Evolutionary conservation across 192 early-diverging fungal genomes (phyloP).

Genomic region (Coemansia sp.): DNA sequence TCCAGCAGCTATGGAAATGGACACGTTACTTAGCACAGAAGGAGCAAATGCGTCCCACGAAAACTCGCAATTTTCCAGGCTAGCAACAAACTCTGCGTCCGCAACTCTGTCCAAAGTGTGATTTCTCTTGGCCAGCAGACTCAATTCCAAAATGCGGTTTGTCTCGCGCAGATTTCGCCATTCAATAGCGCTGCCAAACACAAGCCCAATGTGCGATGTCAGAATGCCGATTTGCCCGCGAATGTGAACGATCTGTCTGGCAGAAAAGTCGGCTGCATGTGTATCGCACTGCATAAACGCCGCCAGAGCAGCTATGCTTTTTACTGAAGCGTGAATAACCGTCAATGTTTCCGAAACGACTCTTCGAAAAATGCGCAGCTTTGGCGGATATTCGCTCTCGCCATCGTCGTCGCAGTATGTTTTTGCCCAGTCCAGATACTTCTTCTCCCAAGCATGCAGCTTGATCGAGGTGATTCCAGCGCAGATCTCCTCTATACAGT

Average conservation of each 20-base stretch:
- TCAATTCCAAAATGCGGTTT: constrained; percentile 19
- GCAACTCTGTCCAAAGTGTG: neutral
- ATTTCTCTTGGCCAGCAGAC: constrained; percentile 8
- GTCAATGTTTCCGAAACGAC: neutral
- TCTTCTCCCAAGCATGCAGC: constrained; percentile 86
- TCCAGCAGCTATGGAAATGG: constrained; percentile 54
- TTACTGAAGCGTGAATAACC: neutral
- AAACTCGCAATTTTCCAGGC: constrained; percentile 5
- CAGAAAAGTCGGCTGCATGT: neutral
- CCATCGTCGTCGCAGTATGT: constrained; percentile 64
- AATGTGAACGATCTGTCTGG: neutral
- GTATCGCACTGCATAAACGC: constrained; percentile 1
- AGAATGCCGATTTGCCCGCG: constrained; percentile 9
- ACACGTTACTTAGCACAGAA: constrained; percentile 47
- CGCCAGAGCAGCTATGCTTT: constrained; percentile 4
- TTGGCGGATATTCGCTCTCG: constrained; percentile 3
- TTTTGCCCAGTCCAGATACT: constrained; percentile 67
- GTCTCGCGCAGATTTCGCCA: constrained; percentile 17
- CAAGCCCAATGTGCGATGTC: neutral
- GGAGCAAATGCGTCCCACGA: constrained; percentile 6
- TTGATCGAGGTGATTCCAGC: constrained; percentile 93
- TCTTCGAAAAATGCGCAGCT: constrained; percentile 11
- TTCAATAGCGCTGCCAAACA: constrained; percentile 9
- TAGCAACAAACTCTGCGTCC: neutral
- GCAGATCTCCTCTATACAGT: constrained; percentile 81